Base-by-base conservation (phyloP, 495 filamentous ascomycete genomes). In the Thermochaetoides thermophila region DNA sequence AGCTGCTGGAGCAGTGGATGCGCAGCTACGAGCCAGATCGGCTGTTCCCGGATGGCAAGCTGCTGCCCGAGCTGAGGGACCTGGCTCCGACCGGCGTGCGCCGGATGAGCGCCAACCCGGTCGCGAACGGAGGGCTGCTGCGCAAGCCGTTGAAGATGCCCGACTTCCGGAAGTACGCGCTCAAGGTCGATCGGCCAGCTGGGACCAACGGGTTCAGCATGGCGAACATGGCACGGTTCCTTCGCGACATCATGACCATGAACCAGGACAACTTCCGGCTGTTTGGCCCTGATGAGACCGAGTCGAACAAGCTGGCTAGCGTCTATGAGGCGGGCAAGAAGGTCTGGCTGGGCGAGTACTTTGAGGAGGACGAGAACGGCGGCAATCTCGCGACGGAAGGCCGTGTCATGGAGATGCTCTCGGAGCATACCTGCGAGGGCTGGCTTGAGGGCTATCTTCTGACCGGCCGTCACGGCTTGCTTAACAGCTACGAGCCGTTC, bases 401-500 rank as follows among this genome's bases (percentile, higher is more conserved):
- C 34, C 65, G 76, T 22, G 78, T 81, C 8, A 81, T 83, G 78
- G 76, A 83, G 50, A 83, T 83, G 46, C 66, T 83, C 19, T 75
- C 68, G 9, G 76, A 83, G 50, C 78, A 83, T 46, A 83, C 76
- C 11, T 71, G 68, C 41, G 78, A 83, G 56, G 77, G 78, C 19
- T 83, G 76, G 78, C 59, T 83, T 18, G 78, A 83, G 55, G 78
- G 76, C 9, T 83, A 81, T 44, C 54, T 78, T 37, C 72, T 81
- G 5, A 74, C 66, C 25, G 78, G 78, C 10, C 64, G 76, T 3
- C 76, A 83, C 44, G 76, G 78, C 13, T 52, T 83, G 26, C 63
- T 83, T 21, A 83, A 83, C 59, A 74, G 69, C 55, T 83, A 83
- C 57, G 76, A 83, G 48, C 76, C 78, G 0, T 83, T 81, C 49